A percentile compares a stretch with the other conserved stretches of the same genome.
Conservation (phyloP, 2,329 filamentous ascomycete genomes). For the Colletotrichum musicola region DNA sequence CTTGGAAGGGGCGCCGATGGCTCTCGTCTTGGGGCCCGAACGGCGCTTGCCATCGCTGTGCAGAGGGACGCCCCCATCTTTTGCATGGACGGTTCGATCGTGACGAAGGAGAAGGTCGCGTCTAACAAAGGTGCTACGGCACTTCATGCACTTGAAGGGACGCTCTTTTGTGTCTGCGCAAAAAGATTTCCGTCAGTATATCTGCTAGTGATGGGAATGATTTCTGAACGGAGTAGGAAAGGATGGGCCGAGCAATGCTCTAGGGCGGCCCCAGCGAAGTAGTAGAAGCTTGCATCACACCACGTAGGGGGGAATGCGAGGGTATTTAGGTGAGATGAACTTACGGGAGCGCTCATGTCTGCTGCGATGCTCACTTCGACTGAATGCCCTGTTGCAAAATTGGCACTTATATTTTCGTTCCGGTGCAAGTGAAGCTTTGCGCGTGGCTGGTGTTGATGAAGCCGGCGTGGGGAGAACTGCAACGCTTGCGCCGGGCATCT, state of each 20-base stretch:
- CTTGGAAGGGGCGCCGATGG: slow-evolving; percentile 77
- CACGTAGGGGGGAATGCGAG: slow-evolving; percentile 27
- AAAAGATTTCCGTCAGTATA: slow-evolving; percentile 44
- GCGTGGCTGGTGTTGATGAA: slow-evolving; percentile 77
- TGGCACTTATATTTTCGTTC: slow-evolving; percentile 99
- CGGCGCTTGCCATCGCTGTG: slow-evolving; percentile 95
- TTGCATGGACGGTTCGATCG: slow-evolving; percentile 97
- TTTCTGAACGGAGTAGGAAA: neutral
- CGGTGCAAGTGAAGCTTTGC: slow-evolving; percentile 82
- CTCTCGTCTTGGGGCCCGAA: slow-evolving; percentile 75
- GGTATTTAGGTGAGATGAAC: slow-evolving; percentile 57
- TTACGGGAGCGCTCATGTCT: slow-evolving; percentile 98
- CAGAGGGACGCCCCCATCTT: slow-evolving; percentile 93
- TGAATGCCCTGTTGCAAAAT: slow-evolving; percentile 98
- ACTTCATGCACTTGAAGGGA: slow-evolving; percentile 99
- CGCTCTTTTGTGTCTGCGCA: slow-evolving; percentile 93
- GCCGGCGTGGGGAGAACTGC: slow-evolving; percentile 73
- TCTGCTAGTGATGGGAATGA: neutral
- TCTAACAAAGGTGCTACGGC: slow-evolving; percentile 96
- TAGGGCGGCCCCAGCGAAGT: slow-evolving; percentile 27
- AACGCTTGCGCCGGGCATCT: slow-evolving; percentile 79
- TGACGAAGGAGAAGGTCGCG: slow-evolving; percentile 96
- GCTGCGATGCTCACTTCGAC: slow-evolving; percentile 95
- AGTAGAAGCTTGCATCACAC: slow-evolving; percentile 23
- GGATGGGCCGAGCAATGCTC: slow-evolving; percentile 18